phyloP scores from a whole-genome alignment of 1,139 yeast genomes.

The Candida frijolesensis region DNA sequence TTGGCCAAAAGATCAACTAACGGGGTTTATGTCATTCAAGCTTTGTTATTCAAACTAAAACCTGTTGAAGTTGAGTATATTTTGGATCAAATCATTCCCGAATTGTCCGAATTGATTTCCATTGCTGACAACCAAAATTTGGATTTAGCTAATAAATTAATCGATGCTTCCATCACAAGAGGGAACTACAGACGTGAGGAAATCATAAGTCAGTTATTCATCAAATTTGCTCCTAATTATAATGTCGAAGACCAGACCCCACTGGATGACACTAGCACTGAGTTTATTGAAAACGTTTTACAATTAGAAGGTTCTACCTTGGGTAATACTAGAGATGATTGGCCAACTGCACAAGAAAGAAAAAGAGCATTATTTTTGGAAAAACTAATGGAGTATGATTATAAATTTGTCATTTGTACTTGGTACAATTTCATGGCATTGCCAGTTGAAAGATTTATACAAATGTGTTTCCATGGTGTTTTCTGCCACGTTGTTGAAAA shows the following conservation, averaged over 20 bases:
- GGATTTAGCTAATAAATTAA: constrained; percentile 67
- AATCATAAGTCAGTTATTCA: constrained; percentile 59
- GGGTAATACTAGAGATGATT: constrained; percentile 80
- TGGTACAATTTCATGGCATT: constrained; percentile 63
- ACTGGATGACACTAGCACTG: constrained; percentile 43
- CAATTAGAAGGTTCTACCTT: constrained; percentile 69
- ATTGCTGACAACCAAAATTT: constrained; percentile 55
- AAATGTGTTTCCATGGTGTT: constrained; percentile 85
- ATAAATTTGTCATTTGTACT: constrained; percentile 55
- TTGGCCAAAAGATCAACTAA: constrained; percentile 77
- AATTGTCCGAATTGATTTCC: constrained; percentile 60
- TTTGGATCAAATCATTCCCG: constrained; percentile 70
- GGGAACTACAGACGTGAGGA: constrained; percentile 67
- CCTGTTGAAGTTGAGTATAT: constrained; percentile 62
- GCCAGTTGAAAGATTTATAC: constrained; percentile 58
- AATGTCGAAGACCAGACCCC: constrained; percentile 39
- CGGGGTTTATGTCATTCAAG: constrained; percentile 82
- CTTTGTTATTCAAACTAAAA: constrained; percentile 61
- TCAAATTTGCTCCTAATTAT: constrained; percentile 59
- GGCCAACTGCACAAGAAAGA: constrained; percentile 92
- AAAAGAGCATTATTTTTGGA: constrained; percentile 77
- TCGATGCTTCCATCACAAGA: constrained; percentile 66
- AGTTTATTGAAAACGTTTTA: constrained; percentile 64
- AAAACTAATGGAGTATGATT: constrained; percentile 67
- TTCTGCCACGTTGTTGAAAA: constrained; percentile 83